Base-by-base conservation (phyloP, 345 rosid species). In the Noccaea bulbosa region DNA sequence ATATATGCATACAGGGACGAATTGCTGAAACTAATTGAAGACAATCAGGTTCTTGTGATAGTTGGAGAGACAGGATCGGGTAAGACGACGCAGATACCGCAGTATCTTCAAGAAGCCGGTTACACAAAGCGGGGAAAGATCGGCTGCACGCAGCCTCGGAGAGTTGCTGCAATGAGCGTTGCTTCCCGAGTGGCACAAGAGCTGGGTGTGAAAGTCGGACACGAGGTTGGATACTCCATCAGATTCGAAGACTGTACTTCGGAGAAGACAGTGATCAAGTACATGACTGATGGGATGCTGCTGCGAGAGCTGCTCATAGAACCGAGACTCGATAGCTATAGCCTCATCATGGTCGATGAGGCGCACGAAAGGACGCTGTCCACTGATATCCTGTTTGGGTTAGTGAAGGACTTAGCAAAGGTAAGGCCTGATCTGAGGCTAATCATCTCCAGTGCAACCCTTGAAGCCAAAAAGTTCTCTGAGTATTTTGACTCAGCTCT, bases 281-380 rank as follows among this genome's bases (percentile, higher is more conserved):
- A 91, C 74, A 88, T 93, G 97, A 93, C 98, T 0, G 99, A 93
- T 81, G 99, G 99, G 53, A 93, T 93, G 97, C 75, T 93, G 72
- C 67, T 91, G 77, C 80, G 97, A 8, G 97, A 93, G 80, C 86
- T 93, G 55, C 86, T 93, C 69, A 88, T 83, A 14, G 97, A 91
- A 67, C 97, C 97, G 14, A 92, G 85, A 76, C 83, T 91, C 40
- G 88, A 88, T 69, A 78, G 88, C 81, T 93, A 89, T 70, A 89
- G 96, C 62, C 93, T 93, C 38, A 77, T 91, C 67, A 91, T 93
- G 79, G 87, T 93, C 65, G 98, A 93, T 44, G 96, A 93, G 81
- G 97, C 98, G 16, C 98, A 93, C 69, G 98, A 93, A 82, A 91
- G 98, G 76, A 91, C 98, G 3, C 61, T 93, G 65, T 91, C 92